Evolutionary conservation across 495 filamentous ascomycete genomes (phyloP).

Genomic region (Daldinia decipiens): DNA sequence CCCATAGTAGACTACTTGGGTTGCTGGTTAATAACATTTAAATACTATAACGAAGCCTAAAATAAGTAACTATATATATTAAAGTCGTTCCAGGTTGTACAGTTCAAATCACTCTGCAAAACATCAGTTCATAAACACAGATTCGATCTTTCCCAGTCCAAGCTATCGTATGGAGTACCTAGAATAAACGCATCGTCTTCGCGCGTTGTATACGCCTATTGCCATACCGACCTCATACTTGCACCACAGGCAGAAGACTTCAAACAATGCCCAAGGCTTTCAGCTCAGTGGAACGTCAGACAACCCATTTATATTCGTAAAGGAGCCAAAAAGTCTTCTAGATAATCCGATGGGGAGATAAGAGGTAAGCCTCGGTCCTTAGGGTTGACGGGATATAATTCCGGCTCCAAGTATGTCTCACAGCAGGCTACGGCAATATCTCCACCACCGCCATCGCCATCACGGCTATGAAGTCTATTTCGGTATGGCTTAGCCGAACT

Average conservation of each 20-base stretch:
- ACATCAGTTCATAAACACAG: too few species aligned
- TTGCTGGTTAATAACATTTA: too few species aligned
- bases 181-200: background rate
- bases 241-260: conserved; percentile 7
- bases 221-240: background rate
- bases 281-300: conserved; percentile 23
- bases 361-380: background rate
- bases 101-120: background rate
- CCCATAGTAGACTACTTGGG: too few species aligned
- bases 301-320: background rate
- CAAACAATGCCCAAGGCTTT: conserved; percentile 10
- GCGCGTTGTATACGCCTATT: background rate
- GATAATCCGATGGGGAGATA: background rate
- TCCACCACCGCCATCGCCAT: background rate
- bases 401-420: background rate
- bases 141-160: too few species aligned
- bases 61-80: too few species aligned
- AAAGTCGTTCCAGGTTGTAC: too few species aligned
- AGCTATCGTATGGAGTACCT: too few species aligned
- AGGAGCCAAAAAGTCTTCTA: background rate
- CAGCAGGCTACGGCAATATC: background rate
- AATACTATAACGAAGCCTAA: too few species aligned
- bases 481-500: conserved; percentile 10
- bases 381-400: background rate
- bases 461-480: conserved; percentile 8